A percentile compares a stretch with the other conserved stretches of the same genome.
phyloP scores from a whole-genome alignment of 163 green algal species.

The Prototheca stagnorum region DNA sequence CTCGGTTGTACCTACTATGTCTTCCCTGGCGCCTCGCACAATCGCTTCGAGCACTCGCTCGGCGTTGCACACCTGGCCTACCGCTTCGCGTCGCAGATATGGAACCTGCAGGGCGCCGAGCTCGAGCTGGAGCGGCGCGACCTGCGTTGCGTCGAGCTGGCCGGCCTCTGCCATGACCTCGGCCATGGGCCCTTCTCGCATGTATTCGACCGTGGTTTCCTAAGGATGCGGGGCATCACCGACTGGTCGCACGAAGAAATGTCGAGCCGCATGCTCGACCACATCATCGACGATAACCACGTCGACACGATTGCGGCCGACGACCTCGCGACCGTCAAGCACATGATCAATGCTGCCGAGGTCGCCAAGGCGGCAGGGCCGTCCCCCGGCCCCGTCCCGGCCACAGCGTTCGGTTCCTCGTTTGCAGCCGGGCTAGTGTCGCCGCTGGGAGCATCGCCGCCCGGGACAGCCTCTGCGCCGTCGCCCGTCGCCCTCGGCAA shows the following conservation, averaged over 20 bases:
- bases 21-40: slow-evolving; percentile 30
- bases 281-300: slow-evolving; percentile 34
- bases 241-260: slow-evolving; percentile 66
- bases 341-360: slow-evolving; percentile 20
- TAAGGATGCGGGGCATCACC: slow-evolving; percentile 30
- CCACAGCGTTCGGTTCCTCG: too few relatives aligned
- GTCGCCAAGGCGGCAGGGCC: background rate
- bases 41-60: slow-evolving; percentile 54
- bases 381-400: background rate
- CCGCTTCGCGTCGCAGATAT: slow-evolving; percentile 18
- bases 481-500: too few relatives aligned
- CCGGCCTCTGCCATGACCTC: slow-evolving; percentile 81
- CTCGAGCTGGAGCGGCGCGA: slow-evolving; percentile 24
- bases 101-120: slow-evolving; percentile 15
- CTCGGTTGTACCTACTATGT: slow-evolving; percentile 62
- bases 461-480: too few relatives aligned
- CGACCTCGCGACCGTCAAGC: slow-evolving; percentile 10
- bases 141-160: slow-evolving; percentile 25
- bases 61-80: slow-evolving; percentile 42
- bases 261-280: slow-evolving; percentile 44
- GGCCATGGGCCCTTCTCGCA: slow-evolving; percentile 84
- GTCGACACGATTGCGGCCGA: slow-evolving; percentile 27
- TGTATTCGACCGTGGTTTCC: slow-evolving; percentile 72
- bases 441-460: too few relatives aligned
- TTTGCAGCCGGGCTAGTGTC: too few relatives aligned